Evolutionary conservation across 768 basidiomycete species (phyloP).

Genomic region (Trametes elegans): DNA sequence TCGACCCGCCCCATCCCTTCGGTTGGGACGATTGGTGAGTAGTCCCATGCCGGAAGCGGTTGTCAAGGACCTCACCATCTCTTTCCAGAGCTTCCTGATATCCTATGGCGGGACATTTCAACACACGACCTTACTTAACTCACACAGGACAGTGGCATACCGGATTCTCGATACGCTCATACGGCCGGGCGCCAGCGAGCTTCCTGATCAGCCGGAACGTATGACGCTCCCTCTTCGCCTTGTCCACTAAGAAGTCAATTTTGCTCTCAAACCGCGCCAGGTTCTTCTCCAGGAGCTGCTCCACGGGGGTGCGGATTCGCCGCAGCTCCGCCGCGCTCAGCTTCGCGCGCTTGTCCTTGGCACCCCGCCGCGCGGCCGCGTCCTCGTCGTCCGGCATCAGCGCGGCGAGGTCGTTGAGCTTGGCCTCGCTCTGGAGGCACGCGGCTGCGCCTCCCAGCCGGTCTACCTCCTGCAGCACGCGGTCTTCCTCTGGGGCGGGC

Average conservation of each 20-base stretch:
- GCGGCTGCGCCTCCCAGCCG: background rate
- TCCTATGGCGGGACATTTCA: background rate
- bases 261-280: background rate
- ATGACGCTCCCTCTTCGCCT: background rate
- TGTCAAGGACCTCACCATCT: background rate
- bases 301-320: background rate
- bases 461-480: background rate
- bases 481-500: background rate
- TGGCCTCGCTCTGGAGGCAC: background rate
- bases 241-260: background rate
- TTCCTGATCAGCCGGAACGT: background rate
- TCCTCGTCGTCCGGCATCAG: background rate
- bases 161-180: background rate
- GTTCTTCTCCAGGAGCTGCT: background rate
- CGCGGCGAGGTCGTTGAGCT: background rate
- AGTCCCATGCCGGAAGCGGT: background rate
- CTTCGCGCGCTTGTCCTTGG: background rate
- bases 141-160: background rate
- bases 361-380: background rate
- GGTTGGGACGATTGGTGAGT: no score
- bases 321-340: background rate
- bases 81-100: constrained; percentile 3
- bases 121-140: no score
- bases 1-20: background rate
- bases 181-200: background rate